Conservation (phyloP, 2,329 filamentous ascomycete species). For the Xylaria sp. region DNA sequence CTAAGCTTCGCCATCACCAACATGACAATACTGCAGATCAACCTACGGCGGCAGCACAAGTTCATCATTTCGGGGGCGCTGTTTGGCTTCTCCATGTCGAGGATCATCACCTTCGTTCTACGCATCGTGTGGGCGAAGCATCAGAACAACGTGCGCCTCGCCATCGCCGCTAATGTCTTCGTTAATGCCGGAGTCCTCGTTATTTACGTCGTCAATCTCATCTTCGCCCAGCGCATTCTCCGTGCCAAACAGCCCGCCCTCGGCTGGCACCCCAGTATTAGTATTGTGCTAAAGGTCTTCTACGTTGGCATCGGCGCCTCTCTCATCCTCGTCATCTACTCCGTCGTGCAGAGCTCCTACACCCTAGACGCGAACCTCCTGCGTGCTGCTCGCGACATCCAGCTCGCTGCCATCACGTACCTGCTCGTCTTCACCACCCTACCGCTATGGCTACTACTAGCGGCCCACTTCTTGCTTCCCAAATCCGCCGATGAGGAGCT, state of each 20-base stretch:
- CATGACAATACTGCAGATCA: conserved; percentile 63
- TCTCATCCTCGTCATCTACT: conserved; percentile 49
- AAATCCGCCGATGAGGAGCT: conserved; percentile 41
- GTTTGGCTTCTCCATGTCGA: conserved; percentile 52
- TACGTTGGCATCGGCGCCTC: conserved; percentile 44
- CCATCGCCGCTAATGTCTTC: conserved; percentile 50
- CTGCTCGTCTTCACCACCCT: conserved; percentile 46
- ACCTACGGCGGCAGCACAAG: conserved; percentile 51
- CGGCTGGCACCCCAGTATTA: conserved; percentile 50
- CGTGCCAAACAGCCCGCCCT: conserved; percentile 51
- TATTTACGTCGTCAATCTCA: conserved; percentile 52
- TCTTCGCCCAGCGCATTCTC: conserved; percentile 53
- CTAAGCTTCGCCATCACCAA: conserved; percentile 62
- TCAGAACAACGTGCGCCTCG: conserved; percentile 45
- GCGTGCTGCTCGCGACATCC: conserved; percentile 41
- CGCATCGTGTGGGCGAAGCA: conserved; percentile 51
- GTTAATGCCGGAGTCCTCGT: conserved; percentile 52
- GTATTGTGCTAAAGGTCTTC: conserved; percentile 43
- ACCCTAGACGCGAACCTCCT: conserved; percentile 40
- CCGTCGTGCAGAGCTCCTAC: conserved; percentile 46
- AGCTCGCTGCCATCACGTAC: conserved; percentile 44
- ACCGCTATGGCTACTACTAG: conserved; percentile 42
- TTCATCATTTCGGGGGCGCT: conserved; percentile 51
- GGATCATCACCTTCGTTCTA: conserved; percentile 49
- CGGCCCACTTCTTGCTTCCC: conserved; percentile 46